Percentiles rank a stretch among this genome's conserved stretches.
Evolutionary conservation across 768 basidiomycete species (phyloP).

Genomic region (Serpula lacrymans): DNA sequence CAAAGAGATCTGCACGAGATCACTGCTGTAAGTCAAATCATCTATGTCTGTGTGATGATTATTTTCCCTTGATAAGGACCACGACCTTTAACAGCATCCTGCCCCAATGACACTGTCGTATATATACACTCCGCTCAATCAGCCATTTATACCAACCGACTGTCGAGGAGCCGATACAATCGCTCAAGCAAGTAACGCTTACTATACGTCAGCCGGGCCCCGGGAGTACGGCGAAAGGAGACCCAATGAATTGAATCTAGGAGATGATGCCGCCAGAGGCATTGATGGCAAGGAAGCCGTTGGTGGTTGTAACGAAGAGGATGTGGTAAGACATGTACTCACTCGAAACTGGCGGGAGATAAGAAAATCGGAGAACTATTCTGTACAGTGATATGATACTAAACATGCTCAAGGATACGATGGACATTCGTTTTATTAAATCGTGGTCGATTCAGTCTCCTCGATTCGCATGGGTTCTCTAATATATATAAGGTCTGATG

Average conservation of each 20-base stretch:
- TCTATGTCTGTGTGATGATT: slow-evolving; percentile 27
- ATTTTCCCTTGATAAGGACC: too few species aligned
- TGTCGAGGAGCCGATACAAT: slow-evolving; percentile 55
- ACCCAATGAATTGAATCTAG: neutral
- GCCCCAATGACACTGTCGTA: slow-evolving; percentile 48
- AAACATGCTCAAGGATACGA: too few species aligned
- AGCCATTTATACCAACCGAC: slow-evolving; percentile 69
- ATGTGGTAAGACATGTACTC: slow-evolving; percentile 6
- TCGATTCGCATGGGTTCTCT: too few species aligned
- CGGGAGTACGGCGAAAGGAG: neutral
- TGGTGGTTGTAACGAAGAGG: neutral
- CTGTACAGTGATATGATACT: too few species aligned
- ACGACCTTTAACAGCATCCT: slow-evolving; percentile 43
- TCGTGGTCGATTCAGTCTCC: too few species aligned
- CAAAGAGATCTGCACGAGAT: slow-evolving; percentile 70
- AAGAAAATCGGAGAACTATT: too few species aligned
- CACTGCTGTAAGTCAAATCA: slow-evolving; percentile 50
- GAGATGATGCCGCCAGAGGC: neutral
- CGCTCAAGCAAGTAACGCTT: slow-evolving; percentile 28
- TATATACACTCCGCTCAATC: slow-evolving; percentile 57
- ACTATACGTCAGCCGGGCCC: slow-evolving; percentile 24
- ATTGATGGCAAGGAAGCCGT: slow-evolving; percentile 12
- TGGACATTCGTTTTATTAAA: too few species aligned
- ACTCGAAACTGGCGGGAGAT: neutral
- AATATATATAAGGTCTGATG: too few species aligned